Base-by-base conservation (phyloP, 1,284 basidiomycete species). In the Pascua sp. region DNA sequence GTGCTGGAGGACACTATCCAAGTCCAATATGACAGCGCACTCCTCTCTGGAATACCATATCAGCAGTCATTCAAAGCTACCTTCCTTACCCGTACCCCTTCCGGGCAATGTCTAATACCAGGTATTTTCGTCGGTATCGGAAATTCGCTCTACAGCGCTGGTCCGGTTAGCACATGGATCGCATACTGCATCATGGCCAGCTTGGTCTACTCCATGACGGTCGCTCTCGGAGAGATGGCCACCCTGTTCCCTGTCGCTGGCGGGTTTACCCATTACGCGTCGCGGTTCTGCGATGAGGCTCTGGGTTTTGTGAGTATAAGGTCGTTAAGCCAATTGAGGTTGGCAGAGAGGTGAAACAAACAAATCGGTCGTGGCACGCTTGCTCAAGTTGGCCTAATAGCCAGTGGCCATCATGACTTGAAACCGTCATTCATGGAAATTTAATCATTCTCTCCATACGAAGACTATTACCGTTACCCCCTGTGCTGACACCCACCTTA, bases 241-340 rank as follows among this genome's bases (percentile, higher is more conserved):
- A 74, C 78, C 15, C 62, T 77, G n/a, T 71, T 66, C 60, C 75
- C 76, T 4, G 68, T 75, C 18, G 57, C 74, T 1, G 76, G 76
- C 36, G 72, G 67, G 16, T 76, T 76, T 65, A 75, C 75, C 13
- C 72, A 75, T 53, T 76, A 75, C 49, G 68, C 71, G 10, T 60
- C 70, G 15, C 79, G 82, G 16, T 84, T 83, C 67, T 77, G 82
- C 55, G 79, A 82, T 58, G 79, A 80, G 9, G 76, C 79, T 13
- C 64, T 83, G 11, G 79, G 79, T 16, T 81, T 81, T 57, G 79
- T 55, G 43, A 55, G 54, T 55, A 10, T n/a, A 11, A 24, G 51
- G 11, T 32, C 24, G 24, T 32, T 32, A 7, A 32, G 24, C 24
- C 24, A 7, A 32, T 32, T 32, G 24, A 32, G n/a, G n/a, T n/a